Conservation (phyloP, 108 stramenopile species). For the Conticribra weissflogii region DNA sequence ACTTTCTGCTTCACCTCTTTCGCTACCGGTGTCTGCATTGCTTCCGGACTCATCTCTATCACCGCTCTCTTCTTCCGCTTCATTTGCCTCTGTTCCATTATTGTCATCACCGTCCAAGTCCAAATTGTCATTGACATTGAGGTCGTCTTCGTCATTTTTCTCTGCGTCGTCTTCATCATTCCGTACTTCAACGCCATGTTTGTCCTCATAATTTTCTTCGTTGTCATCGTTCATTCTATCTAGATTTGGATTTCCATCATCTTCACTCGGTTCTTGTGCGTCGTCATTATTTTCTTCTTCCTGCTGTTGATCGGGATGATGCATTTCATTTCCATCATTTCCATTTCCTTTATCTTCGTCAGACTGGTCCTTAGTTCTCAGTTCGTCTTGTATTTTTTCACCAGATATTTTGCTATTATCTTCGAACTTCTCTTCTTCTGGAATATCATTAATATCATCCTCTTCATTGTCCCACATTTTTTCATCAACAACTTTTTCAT, state of each 20-base stretch:
- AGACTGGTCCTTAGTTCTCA: slow-evolving; percentile 90
- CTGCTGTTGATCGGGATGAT: slow-evolving; percentile 55
- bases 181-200: slow-evolving; percentile 70
- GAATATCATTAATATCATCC: slow-evolving; percentile 88
- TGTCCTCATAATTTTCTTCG: slow-evolving; percentile 84
- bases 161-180: slow-evolving; percentile 51
- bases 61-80: slow-evolving; percentile 39
- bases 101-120: slow-evolving; percentile 58
- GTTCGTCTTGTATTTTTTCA: slow-evolving; percentile 88
- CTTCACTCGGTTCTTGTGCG: slow-evolving; percentile 39
- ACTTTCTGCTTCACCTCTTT: slow-evolving; percentile 43
- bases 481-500: slow-evolving; percentile 97
- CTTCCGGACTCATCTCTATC: slow-evolving; percentile 41
- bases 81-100: slow-evolving; percentile 40
- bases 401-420: slow-evolving; percentile 88
- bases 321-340: slow-evolving; percentile 44
- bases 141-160: slow-evolving; percentile 55
- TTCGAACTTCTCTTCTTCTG: slow-evolving; percentile 94
- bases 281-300: slow-evolving; percentile 43
- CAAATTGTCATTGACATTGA: slow-evolving; percentile 57
- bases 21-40: slow-evolving; percentile 24
- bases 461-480: slow-evolving; percentile 96
- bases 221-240: slow-evolving; percentile 71
- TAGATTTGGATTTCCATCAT: slow-evolving; percentile 21
- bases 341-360: slow-evolving; percentile 54